Percentiles rank a stretch among this genome's conserved stretches.
Conservation (phyloP, 2,329 filamentous ascomycete species). For the Sporothrix schenckii region DNA sequence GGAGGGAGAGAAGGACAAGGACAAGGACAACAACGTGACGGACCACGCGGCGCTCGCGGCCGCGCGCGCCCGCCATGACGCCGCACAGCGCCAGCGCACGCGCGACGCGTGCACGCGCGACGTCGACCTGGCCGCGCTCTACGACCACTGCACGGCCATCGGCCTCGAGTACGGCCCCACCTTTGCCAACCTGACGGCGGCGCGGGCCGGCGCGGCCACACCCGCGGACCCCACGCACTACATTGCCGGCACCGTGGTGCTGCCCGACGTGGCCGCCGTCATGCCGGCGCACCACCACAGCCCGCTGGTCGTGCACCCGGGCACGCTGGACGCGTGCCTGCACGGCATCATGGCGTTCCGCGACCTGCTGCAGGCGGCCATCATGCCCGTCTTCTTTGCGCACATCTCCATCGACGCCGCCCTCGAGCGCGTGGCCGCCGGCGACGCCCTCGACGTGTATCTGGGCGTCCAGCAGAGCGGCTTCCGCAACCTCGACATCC, state of each 20-base stretch:
- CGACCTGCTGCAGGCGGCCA: constrained; percentile 34
- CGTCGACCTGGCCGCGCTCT: constrained; percentile 32
- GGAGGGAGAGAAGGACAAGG: not conserved
- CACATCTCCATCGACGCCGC: constrained; percentile 32
- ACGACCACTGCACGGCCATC: constrained; percentile 35
- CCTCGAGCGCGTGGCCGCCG: constrained; percentile 24
- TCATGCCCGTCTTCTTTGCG: constrained; percentile 36
- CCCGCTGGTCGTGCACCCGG: constrained; percentile 36
- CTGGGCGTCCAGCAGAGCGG: constrained; percentile 34
- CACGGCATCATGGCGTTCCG: constrained; percentile 37
- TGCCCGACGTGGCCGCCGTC: constrained; percentile 34
- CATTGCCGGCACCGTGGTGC: constrained; percentile 31
- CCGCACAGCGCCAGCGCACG: not conserved
- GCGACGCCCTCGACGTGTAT: constrained; percentile 30
- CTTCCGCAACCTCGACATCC: constrained; percentile 35
- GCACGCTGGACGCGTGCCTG: constrained; percentile 37
- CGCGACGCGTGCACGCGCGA: constrained; percentile 25
- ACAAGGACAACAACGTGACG: constrained; percentile 9
- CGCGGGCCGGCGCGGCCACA: constrained; percentile 26
- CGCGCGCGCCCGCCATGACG: constrained; percentile 25
- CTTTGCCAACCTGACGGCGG: constrained; percentile 35
- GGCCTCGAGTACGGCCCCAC: constrained; percentile 38
- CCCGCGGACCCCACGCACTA: constrained; percentile 21
- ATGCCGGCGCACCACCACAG: constrained; percentile 35
- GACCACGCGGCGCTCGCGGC: constrained; percentile 22